These are phyloP conservation scores for Fistulifera pelliculosa DNA, from an alignment of 108 stramenopile genomes.

Conservation along the genomic window DNA sequence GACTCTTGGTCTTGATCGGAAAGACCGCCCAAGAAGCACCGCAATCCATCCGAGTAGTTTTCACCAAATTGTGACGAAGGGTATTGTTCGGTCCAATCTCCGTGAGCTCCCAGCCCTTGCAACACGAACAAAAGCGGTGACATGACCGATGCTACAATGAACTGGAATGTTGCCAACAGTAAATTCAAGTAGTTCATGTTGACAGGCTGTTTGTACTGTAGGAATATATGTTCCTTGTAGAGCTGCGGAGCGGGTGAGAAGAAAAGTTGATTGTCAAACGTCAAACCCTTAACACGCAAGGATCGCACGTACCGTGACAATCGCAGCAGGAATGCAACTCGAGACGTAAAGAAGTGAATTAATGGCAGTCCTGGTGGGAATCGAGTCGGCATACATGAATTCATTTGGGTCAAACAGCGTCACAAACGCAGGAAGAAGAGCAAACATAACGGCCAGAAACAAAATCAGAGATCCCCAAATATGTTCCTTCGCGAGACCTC, in stretches of 20 bases:
- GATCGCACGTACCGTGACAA: slow-evolving; percentile 67
- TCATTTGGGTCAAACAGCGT: slow-evolving; percentile 38
- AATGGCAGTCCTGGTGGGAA: slow-evolving; percentile 40
- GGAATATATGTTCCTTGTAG: slow-evolving; percentile 73
- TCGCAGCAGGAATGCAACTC: slow-evolving; percentile 49
- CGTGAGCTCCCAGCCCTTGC: slow-evolving; percentile 54
- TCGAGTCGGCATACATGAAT: slow-evolving; percentile 52
- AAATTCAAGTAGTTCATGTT: slow-evolving; percentile 62
- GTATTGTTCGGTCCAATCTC: slow-evolving; percentile 55
- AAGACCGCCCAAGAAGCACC: slow-evolving; percentile 65
- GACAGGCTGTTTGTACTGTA: slow-evolving; percentile 68
- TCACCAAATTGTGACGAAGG: slow-evolving; percentile 54
- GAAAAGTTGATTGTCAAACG: slow-evolving; percentile 41
- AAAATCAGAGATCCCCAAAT: slow-evolving; percentile 51
- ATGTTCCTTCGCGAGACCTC: slow-evolving; percentile 61
- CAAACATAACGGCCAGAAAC: slow-evolving; percentile 57
- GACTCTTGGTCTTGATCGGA: slow-evolving; percentile 29
- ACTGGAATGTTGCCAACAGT: slow-evolving; percentile 60
- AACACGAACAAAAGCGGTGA: slow-evolving; percentile 66
- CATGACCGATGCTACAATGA: slow-evolving; percentile 64
- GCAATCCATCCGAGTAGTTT: slow-evolving; percentile 60
- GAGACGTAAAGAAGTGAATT: slow-evolving; percentile 63
- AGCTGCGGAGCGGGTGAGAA: slow-evolving; percentile 73
- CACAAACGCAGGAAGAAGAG: slow-evolving; percentile 49
- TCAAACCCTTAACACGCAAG: too few relatives aligned